Percentiles rank a stretch among this genome's conserved stretches.
Evolutionary conservation across 2,329 filamentous ascomycete genomes (phyloP).

Genomic region (Thielaviopsis musarum): DNA sequence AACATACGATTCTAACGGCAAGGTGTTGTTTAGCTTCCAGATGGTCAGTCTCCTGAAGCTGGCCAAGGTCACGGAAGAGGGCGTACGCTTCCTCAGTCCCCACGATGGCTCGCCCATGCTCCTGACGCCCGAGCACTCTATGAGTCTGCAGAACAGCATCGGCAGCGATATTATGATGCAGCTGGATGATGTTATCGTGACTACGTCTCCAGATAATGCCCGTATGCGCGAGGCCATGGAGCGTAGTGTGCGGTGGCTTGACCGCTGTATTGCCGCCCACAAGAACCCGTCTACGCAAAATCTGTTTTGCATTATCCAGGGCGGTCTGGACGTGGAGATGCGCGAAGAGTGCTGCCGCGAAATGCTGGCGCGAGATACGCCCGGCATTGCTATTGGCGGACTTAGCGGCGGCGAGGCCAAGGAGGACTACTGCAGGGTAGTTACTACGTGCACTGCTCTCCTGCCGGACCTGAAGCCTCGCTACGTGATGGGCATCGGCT

Average conservation of each 20-base stretch:
- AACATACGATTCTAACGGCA: not conserved
- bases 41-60: slow-evolving; percentile 95
- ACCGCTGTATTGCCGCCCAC: slow-evolving; percentile 85
- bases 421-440: slow-evolving; percentile 77
- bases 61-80: slow-evolving; percentile 86
- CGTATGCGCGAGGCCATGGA: slow-evolving; percentile 93
- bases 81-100: slow-evolving; percentile 87
- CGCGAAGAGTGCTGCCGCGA: slow-evolving; percentile 64
- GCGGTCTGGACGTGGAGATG: slow-evolving; percentile 77
- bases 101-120: slow-evolving; percentile 95
- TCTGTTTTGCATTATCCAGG: slow-evolving; percentile 97
- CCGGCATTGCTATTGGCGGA: slow-evolving; percentile 90
- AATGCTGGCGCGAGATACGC: slow-evolving; percentile 83
- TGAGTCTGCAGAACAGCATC: slow-evolving; percentile 88
- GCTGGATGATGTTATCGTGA: slow-evolving; percentile 92
- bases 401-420: slow-evolving; percentile 93
- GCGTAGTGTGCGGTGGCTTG: slow-evolving; percentile 85
- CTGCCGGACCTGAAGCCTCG: slow-evolving; percentile 85
- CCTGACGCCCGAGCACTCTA: slow-evolving; percentile 92
- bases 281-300: slow-evolving; percentile 71
- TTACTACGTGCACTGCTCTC: slow-evolving; percentile 67
- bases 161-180: slow-evolving; percentile 99
- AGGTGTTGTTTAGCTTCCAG: slow-evolving; percentile 56
- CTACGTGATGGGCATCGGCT: slow-evolving; percentile 98
- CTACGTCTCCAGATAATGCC: slow-evolving; percentile 73